A percentile compares a stretch with the other conserved stretches of the same genome.
Evolutionary conservation across 495 filamentous ascomycete genomes (phyloP).

Genomic region (Tuber microsphaerosporum): DNA sequence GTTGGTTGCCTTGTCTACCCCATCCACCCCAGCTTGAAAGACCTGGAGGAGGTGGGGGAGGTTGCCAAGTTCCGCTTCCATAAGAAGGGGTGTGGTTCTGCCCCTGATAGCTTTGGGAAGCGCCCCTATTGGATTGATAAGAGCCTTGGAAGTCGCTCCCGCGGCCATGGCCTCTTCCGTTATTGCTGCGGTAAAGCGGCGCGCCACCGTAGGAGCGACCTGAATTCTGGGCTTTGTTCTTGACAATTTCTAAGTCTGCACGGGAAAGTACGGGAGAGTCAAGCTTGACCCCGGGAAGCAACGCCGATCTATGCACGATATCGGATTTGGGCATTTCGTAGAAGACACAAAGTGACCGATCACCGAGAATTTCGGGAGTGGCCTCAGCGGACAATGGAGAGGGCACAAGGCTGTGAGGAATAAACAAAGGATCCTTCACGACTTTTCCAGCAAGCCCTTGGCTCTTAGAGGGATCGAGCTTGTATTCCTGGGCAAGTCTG

Average conservation of each 20-base stretch:
- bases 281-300: conserved; percentile 75
- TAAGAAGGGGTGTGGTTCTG: conserved; percentile 20
- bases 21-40: conserved; percentile 19
- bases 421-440: conserved; percentile 69
- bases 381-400: conserved; percentile 63
- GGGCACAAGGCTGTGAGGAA: conserved; percentile 63
- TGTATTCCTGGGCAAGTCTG: conserved; percentile 49
- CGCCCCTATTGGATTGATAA: conserved; percentile 10
- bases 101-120: not conserved
- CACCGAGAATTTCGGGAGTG: conserved; percentile 71
- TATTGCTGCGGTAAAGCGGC: conserved; percentile 49
- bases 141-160: conserved; percentile 6
- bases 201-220: conserved; percentile 62
- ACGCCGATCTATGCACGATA: conserved; percentile 83
- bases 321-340: conserved; percentile 70
- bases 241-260: conserved; percentile 63
- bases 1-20: not conserved
- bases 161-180: conserved; percentile 44
- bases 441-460: conserved; percentile 73
- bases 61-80: conserved; percentile 27
- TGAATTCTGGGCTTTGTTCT: conserved; percentile 52
- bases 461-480: conserved; percentile 64
- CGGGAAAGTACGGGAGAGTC: conserved; percentile 61
- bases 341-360: conserved; percentile 75
- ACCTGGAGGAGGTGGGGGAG: conserved; percentile 29